Evolutionary conservation across 805 yeast species (phyloP).

Genomic region (Candida khao-thaluensis): DNA sequence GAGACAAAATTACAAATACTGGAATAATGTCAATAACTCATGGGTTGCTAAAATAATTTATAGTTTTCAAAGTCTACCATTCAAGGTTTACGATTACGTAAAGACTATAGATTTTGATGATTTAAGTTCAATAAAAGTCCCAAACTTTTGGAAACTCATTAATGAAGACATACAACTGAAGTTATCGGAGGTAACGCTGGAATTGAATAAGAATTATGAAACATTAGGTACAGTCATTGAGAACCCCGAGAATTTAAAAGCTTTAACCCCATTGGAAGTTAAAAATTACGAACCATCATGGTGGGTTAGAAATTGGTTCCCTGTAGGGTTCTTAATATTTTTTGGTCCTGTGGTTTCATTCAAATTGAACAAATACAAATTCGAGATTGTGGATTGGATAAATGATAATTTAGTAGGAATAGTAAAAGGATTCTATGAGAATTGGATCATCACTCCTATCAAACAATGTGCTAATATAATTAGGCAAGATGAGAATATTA

Average conservation of each 20-base stretch:
- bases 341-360: conserved; percentile 55
- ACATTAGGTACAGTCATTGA: conserved; percentile 14
- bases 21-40: conserved; percentile 31
- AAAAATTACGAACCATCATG: conserved; percentile 10
- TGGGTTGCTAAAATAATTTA: conserved; percentile 26
- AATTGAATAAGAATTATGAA: conserved; percentile 21
- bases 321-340: conserved; percentile 35
- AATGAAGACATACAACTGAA: conserved; percentile 27
- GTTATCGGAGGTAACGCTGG: conserved; percentile 19
- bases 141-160: conserved; percentile 17
- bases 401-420: conserved; percentile 63
- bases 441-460: conserved; percentile 83
- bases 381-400: conserved; percentile 55
- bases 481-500: conserved; percentile 69
- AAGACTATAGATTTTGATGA: neutral
- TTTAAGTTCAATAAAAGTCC: conserved; percentile 1
- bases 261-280: conserved; percentile 3
- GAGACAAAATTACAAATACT: conserved; percentile 34
- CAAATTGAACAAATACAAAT: conserved; percentile 50
- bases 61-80: conserved; percentile 36
- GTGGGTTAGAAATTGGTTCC: conserved; percentile 63
- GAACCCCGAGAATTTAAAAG: conserved; percentile 6
- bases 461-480: conserved; percentile 71
- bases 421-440: conserved; percentile 60
- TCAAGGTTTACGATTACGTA: conserved; percentile 19